Conservation (phyloP, 257 asterid genomes). For the Solanum piurae region DNA sequence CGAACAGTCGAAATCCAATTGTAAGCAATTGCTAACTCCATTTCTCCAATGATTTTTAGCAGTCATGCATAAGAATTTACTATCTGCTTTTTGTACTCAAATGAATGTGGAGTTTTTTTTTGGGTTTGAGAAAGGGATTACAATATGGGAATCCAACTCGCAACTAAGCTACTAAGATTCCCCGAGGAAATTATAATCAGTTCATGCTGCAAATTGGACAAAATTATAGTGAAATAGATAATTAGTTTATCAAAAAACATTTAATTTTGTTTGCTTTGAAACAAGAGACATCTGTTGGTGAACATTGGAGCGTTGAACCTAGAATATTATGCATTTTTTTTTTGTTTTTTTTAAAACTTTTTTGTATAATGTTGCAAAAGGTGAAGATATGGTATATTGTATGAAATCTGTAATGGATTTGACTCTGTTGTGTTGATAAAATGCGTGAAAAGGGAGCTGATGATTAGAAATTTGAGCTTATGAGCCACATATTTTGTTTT, state of each 20-base stretch:
- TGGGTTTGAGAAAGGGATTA: not conserved
- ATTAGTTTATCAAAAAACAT: not conserved
- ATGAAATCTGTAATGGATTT: not conserved
- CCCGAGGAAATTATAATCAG: not conserved
- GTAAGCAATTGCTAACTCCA: not conserved
- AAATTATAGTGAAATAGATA: not conserved
- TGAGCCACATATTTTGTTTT: not conserved
- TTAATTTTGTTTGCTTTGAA: not conserved
- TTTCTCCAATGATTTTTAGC: not conserved
- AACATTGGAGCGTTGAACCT: not conserved
- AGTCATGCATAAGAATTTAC: not conserved
- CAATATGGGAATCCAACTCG: not conserved
- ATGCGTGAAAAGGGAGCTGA: not conserved
- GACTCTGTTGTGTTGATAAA: not conserved
- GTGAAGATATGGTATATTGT: not conserved
- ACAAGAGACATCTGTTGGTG: not conserved
- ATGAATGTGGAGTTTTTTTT: not conserved
- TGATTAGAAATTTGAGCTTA: not conserved
- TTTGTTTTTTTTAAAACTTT: too few relatives aligned
- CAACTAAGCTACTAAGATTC: not conserved
- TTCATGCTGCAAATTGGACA: not conserved
- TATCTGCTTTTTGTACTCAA: not conserved
- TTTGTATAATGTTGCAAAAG: not conserved
- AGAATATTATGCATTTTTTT: not conserved
- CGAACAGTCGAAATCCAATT: not conserved